Base-by-base conservation (phyloP, 2,329 filamentous ascomycete species). In the Trichoderma oligosporum region DNA sequence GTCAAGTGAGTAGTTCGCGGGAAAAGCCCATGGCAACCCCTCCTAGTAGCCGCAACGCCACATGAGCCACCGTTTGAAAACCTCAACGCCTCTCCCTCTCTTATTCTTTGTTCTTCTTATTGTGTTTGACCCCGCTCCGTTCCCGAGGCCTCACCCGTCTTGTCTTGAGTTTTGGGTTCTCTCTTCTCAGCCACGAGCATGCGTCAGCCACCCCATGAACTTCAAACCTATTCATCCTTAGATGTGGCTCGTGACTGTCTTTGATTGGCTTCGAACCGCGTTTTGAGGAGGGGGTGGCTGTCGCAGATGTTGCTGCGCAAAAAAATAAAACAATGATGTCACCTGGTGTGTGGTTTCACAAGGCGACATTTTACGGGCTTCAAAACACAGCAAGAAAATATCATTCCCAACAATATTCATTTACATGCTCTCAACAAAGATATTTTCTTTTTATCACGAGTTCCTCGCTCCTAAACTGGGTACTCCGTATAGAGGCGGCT, bases 171-270 rank as follows among this genome's bases (percentile, higher is more conserved):
- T n/a, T n/a, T n/a, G n/a, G n/a, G n/a, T n/a, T 11, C 12, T 27
- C 11, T n/a, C 41, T 54, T 20, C 41, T 54, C n/a, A 45, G 51
- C 51, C 51, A 45, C 41, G 42, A 20, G 11, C 14, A n/a, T n/a
- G n/a, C 7, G 51, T 39, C 51, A 55, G 51, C 51, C 51, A 55
- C 51, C 41, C 11, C 51, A 31, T n/a, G 41, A 11, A 38, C 31
- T 46, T 45, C 39, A 31, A 14, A 11, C 33, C 25, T 39, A 29
- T 36, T 24, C 45, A 24, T 39, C 33, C 39, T 25, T n/a, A 16
- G 18, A 29, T 46, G 51, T 55, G 51, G 51, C 51, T 55, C 51
- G 51, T 55, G 51, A 55, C 33, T 20, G 11, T 4, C 18, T 36
- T 38, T 0, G n/a, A 55, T 38, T 55, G 51, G 41, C 11, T 16